These are phyloP conservation scores for Stemphylium lycopersici DNA, from an alignment of 2,329 filamentous ascomycete genomes.

Conservation along the genomic window DNA sequence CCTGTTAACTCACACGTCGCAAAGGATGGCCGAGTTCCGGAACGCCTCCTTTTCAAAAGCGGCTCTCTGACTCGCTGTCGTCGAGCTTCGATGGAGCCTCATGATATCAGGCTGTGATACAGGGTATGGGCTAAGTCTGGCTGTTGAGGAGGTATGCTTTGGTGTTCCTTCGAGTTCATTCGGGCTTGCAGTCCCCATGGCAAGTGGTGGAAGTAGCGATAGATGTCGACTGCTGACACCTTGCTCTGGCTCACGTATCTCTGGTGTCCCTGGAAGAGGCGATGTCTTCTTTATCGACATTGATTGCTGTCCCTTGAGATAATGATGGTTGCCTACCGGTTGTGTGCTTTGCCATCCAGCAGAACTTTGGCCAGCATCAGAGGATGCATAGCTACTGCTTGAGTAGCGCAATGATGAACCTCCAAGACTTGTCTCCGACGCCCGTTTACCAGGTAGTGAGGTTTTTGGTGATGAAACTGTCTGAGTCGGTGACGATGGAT, in stretches of 20 bases:
- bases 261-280: slow-evolving; percentile 21
- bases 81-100: slow-evolving; percentile 39
- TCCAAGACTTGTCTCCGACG: slow-evolving; percentile 49
- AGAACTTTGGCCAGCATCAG: slow-evolving; percentile 60
- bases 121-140: slow-evolving; percentile 29
- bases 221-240: slow-evolving; percentile 19
- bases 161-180: slow-evolving; percentile 16
- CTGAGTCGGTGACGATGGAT: slow-evolving; percentile 16
- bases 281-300: slow-evolving; percentile 20
- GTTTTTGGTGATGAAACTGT: slow-evolving; percentile 8
- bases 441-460: slow-evolving; percentile 23
- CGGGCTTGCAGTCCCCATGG: slow-evolving; percentile 24
- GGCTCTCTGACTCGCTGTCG: slow-evolving; percentile 42
- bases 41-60: slow-evolving; percentile 52
- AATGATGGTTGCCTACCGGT: slow-evolving; percentile 14
- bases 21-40: slow-evolving; percentile 53
- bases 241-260: slow-evolving; percentile 20
- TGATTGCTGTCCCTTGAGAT: slow-evolving; percentile 13
- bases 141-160: slow-evolving; percentile 22
- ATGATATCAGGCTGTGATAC: slow-evolving; percentile 25
- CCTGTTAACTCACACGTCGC: slow-evolving; percentile 48
- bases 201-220: slow-evolving; percentile 33
- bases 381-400: slow-evolving; percentile 81
- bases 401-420: slow-evolving; percentile 88
- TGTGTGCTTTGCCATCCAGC: slow-evolving; percentile 20